Evolutionary conservation across 495 filamentous ascomycete genomes (phyloP), one percentile per base, ranked within the genome.

Genomic region (Talaromyces adpressus): DNA sequence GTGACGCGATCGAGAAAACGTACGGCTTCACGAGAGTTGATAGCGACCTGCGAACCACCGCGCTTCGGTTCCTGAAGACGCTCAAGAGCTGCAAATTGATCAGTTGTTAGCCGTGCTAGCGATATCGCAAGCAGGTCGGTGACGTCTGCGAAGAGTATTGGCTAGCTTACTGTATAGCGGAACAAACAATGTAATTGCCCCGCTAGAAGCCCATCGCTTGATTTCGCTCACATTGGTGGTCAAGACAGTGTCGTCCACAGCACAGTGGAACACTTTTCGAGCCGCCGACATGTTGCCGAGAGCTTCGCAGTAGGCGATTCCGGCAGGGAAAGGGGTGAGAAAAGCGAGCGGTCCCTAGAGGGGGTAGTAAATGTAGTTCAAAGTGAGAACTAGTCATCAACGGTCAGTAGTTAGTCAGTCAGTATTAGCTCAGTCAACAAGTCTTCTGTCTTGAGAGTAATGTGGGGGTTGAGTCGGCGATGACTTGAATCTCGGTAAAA

Each of bases 211-310:
- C 86, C 87, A 89, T 75, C 82, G 81, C 75, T 89, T 85, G 63
- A 90, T 85, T 69, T 84, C 84, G 67, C 83, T 86, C 69, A 89
- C 87, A 58, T 87, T 87, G 63, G 85, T 86, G 27, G 87, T 83
- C 66, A 90, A 71, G 34, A 86, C 88, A 59, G 85, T 87, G 68
- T 89, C 88, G 73, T 91, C 88, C 71, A 89, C 83, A 69, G 89
- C 85, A 78, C 88, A 90, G 76, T 88, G 86, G 73, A 87, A 87
- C 71, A 86, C 76, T 76, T 87, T 89, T 69, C 84, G 79, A 52
- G 75, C 74, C 29, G 84, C 69, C 70, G 77, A 74, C 78, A 81
- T 81, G 59, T 62, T 36, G 12, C 30, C 29, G 30, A 36, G 16
- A 36, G 34, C 11, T 22, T 22, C 36, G 36, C 34, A 7, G 1